Percentiles rank a stretch among this genome's conserved stretches.
Evolutionary conservation across 163 green algal species (phyloP).

Genomic region (Chlorella variabilis): DNA sequence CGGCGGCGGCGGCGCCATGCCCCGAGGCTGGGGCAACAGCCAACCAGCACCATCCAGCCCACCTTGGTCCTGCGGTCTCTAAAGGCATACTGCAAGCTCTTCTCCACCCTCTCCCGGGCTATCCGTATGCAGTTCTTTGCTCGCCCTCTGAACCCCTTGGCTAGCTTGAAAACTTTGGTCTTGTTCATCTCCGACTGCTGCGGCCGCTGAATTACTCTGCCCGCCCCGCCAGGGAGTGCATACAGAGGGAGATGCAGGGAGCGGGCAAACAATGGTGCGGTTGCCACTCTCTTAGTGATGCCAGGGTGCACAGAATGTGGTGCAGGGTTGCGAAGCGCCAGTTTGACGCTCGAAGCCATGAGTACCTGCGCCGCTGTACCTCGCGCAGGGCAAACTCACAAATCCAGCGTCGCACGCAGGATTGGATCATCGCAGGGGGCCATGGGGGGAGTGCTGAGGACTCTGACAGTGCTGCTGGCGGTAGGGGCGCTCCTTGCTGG

Average conservation of each 20-base stretch:
- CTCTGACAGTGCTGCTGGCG: no score
- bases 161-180: constrained; percentile 85
- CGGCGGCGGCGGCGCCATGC: background rate
- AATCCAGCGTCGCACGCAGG: no score
- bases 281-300: no score
- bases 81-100: constrained; percentile 89
- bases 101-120: constrained; percentile 83
- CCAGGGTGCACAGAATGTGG: no score
- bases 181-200: constrained; percentile 60
- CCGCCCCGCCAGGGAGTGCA: background rate
- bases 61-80: constrained; percentile 82
- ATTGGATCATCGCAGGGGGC: no score
- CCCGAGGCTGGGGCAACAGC: background rate
- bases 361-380: no score
- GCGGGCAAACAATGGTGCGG: no score
- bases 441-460: no score
- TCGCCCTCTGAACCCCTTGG: constrained; percentile 90
- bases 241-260: background rate
- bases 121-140: constrained; percentile 91
- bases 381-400: no score
- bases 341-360: no score
- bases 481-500: no score
- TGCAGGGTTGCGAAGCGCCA: no score
- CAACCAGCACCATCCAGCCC: background rate
- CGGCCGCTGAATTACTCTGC: background rate